Evolutionary conservation across 257 asterid genomes (phyloP), one percentile per base, ranked within the genome.

Genomic region (Scutellaria baicalensis): DNA sequence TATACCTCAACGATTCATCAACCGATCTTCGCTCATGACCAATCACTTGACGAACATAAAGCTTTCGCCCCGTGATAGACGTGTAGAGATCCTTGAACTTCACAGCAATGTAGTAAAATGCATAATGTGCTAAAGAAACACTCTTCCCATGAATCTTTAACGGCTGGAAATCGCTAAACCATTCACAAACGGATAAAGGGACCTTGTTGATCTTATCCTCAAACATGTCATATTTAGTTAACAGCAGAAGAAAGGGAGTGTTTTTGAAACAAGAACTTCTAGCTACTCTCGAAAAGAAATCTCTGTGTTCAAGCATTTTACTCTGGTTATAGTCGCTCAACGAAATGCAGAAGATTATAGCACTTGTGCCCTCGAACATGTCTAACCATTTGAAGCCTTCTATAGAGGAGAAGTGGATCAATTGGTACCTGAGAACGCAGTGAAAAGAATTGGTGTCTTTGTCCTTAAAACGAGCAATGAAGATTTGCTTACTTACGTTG

Each of bases 141-240:
- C 61, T 84, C 78, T 76, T 78, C 49, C 72, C 77, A 48, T 67
- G 68, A 14, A 54, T 55, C 64, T 75, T 82, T 35, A 78, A n/a
- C 8, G 96, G 93, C 69, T 84, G 71, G 82, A 88, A 90, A 68
- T 84, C 95, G 1, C 56, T 49, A 60, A 90, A 86, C 95, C 96
- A 88, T 35, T 86, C 86, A 16, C 96, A 90, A 7, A 74, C 85
- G 12, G 78, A 77, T 55, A 88, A 13, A 12, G 96, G 96, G 77
- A 77, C 83, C 31, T n/a, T 71, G 69, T 73, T 55, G 72, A 88
- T 77, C 77, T 83, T 79, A 20, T 81, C 87, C 82, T 85, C 84
- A 27, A 90, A 86, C 49, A 18, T 39, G 45, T 90, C 88, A 14
- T 81, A 84, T 52, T 86, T 83, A 79, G 86, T 88, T 73, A 90